Evolutionary conservation across 805 yeast genomes (phyloP).

Genomic region (Wickerhamomyces strasburgensis): DNA sequence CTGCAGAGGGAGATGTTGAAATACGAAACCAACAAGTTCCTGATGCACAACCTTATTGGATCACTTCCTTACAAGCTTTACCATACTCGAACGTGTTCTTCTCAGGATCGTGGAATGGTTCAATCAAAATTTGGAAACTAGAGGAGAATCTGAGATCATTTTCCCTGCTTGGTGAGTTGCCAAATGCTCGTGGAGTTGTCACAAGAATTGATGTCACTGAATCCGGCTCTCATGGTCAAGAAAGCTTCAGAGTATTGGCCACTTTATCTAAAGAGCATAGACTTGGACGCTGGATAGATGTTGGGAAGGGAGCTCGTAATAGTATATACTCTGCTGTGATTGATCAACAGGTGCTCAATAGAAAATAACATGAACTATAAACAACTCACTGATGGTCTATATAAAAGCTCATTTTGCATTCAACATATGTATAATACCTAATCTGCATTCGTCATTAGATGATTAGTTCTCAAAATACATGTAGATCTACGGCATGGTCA

Average conservation of each 20-base stretch:
- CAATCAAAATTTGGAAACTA: constrained; percentile 72
- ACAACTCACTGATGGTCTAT: too few species aligned
- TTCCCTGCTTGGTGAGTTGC: constrained; percentile 47
- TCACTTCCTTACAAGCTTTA: constrained; percentile 73
- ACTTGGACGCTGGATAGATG: constrained; percentile 79
- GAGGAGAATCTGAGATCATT: constrained; percentile 61
- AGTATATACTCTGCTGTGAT: constrained; percentile 57
- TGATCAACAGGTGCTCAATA: constrained; percentile 31
- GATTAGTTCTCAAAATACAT: too few species aligned
- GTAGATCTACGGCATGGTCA: too few species aligned
- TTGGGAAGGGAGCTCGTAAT: constrained; percentile 64
- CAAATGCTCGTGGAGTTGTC: constrained; percentile 64
- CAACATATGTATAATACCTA: too few species aligned
- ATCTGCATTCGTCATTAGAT: too few species aligned
- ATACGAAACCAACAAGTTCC: constrained; percentile 52
- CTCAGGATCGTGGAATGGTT: constrained; percentile 86
- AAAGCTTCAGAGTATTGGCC: constrained; percentile 53
- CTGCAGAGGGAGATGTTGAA: constrained; percentile 41
- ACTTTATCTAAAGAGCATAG: constrained; percentile 80
- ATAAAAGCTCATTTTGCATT: too few species aligned
- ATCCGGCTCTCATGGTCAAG: constrained; percentile 47
- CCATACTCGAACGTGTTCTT: constrained; percentile 83
- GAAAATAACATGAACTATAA: too few species aligned
- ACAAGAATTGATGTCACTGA: constrained; percentile 55
- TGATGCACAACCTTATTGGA: constrained; percentile 73